Evolutionary conservation across 2,329 filamentous ascomycete species (phyloP), one percentile per base, ranked within the genome.

Genomic region (Exserohilum rostratum): DNA sequence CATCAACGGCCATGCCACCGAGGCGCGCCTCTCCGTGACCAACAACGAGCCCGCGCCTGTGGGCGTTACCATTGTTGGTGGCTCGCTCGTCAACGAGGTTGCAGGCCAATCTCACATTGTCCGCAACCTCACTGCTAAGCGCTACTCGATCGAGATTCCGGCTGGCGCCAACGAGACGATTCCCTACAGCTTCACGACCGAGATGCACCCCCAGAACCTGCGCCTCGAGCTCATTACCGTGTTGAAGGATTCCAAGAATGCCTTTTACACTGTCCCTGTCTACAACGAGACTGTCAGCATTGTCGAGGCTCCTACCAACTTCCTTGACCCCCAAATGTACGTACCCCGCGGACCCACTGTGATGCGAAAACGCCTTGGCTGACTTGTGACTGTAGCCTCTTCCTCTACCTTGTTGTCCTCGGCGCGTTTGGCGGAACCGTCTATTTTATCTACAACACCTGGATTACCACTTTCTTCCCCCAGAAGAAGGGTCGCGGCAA

Each of bases 381-480:
- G 27, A 48, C 63, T 67, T 58, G 69, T 49, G 12, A 35, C 39
- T 43, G 22, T 60, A 98, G 95, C 74, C 91, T 98, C 80, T 99
- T 99, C 87, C 87, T 99, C 60, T 98, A 98, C 83, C 83, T 96
- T 74, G 88, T 98, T 82, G 89, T 99, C 67, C 82, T 88, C 49
- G 87, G 84, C 58, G 85, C 83, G 60, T 96, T 96, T 75, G 86
- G 79, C 62, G 92, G 90, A 59, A 91, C 88, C 49, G 85, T 89
- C 75, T 97, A 93, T 86, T 96, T 96, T 78, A 91, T 97, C 80
- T 99, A 99, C 86, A 95, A 89, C 82, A 96, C 93, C 71, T 98
- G 93, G 92, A 90, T 99, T 78, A 90, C 92, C 70, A 88, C 92
- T 12, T 90, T 99, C 74, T 96, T 98, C 83, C 93, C 95, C 44